Evolutionary conservation across 306 rosid genomes (phyloP).

Genomic region (Malus fusca): DNA sequence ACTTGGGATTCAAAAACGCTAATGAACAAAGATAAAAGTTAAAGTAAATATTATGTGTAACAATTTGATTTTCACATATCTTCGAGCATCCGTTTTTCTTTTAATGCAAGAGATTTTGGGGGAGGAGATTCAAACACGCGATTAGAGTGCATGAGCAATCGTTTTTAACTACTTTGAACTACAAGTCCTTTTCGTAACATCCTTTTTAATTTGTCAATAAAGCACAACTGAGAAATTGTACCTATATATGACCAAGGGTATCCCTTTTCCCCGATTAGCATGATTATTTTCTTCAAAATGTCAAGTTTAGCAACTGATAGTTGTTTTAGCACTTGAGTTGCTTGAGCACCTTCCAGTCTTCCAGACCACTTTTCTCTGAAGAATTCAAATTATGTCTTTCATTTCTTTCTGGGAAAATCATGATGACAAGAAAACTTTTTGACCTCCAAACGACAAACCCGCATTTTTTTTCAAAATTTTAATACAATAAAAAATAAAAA

Average conservation of each 20-base stretch:
- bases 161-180: background rate
- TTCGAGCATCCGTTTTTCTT: background rate
- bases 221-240: background rate
- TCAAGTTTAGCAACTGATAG: constrained; percentile 2
- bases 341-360: background rate
- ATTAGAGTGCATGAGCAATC: background rate
- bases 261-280: constrained; percentile 3
- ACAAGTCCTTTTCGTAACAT: background rate
- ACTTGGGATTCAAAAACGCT: too few species aligned
- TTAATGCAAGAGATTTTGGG: too few species aligned
- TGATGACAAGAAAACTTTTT: constrained; percentile 13
- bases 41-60: background rate
- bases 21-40: background rate
- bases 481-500: background rate
- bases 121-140: background rate
- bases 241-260: background rate
- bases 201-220: background rate
- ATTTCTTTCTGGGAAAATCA: constrained; percentile 2
- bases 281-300: constrained; percentile 14
- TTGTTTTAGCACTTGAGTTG: constrained; percentile 7
- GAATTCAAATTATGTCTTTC: constrained; percentile 1
- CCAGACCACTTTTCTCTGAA: background rate
- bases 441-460: constrained; percentile 17
- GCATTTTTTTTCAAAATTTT: background rate
- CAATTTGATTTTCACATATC: background rate